Evolutionary conservation across 2,329 filamentous ascomycete species (phyloP).

Genomic region (Biscogniauxia mediterranea): DNA sequence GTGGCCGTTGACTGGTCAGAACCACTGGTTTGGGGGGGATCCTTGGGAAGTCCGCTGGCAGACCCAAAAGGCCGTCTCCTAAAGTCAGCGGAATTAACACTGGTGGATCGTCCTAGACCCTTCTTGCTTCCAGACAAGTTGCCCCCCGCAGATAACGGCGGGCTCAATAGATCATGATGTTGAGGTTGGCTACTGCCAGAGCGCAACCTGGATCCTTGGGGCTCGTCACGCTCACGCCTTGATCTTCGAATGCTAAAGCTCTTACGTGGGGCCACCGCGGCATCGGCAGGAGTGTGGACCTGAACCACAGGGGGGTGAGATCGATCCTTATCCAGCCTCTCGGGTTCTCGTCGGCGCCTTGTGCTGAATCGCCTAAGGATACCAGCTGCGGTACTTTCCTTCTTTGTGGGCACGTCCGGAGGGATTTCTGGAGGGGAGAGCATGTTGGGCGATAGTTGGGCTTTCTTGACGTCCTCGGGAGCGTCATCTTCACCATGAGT

Average conservation of each 20-base stretch:
- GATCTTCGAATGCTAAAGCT: constrained; percentile 79
- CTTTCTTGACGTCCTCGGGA: constrained; percentile 67
- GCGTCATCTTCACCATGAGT: constrained; percentile 95
- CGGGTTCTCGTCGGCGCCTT: constrained; percentile 68
- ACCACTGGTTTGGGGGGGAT: constrained; percentile 72
- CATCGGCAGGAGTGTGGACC: constrained; percentile 73
- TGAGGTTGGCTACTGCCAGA: constrained; percentile 67
- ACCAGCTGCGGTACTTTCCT: constrained; percentile 83
- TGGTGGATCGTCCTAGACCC: constrained; percentile 80
- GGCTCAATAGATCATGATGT: constrained; percentile 75
- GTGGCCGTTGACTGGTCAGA: constrained; percentile 70
- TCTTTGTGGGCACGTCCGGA: constrained; percentile 64
- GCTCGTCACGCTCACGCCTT: constrained; percentile 53
- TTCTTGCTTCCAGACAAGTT: constrained; percentile 59
- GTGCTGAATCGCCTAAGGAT: constrained; percentile 90
- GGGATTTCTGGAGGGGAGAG: constrained; percentile 54
- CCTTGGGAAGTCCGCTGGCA: constrained; percentile 49
- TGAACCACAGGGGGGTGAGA: constrained; percentile 72
- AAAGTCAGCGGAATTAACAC: constrained; percentile 85
- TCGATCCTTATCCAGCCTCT: constrained; percentile 60
- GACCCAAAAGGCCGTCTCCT: constrained; percentile 57
- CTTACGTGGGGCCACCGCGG: constrained; percentile 66
- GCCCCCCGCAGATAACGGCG: constrained; percentile 63
- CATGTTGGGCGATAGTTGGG: constrained; percentile 51
- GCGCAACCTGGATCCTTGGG: constrained; percentile 45